Evolutionary conservation across 2,329 filamentous ascomycete genomes (phyloP), one percentile per base, ranked within the genome.

Genomic region (Aspergillus carbonarius): DNA sequence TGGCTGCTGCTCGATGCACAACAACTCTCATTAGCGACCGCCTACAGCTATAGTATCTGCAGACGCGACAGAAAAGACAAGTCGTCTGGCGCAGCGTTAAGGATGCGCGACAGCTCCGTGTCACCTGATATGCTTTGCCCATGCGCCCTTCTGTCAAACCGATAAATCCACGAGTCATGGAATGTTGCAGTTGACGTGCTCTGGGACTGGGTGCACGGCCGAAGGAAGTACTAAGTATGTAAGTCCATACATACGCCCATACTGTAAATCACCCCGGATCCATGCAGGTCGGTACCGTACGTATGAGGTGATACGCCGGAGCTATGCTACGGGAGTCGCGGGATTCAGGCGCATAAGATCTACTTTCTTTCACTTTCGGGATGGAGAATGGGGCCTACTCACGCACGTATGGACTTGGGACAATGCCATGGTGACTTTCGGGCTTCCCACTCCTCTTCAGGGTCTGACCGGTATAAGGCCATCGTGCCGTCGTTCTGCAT

Each of bases 71-170:
- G n/a, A 4, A 48, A 48, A 30, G 25, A 27, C 25, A 17, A 25
- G 23, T 48, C 9, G 44, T 48, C n/a, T 48, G 44, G 25, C 23
- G 42, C 20, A 47, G 44, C 18, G 44, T 13, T 27, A 48, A 30
- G 15, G 44, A 30, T 48, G 23, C 15, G n/a, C 44, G 25, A 17
- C 27, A 48, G 44, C 25, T 30, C 44, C 44, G 44, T 48, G 44
- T 48, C 44, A 48, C 44, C 44, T 48, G 44, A 48, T 48, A 48
- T 32, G 44, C 25, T 25, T 48, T 48, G 44, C 25, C 44, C 44
- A 48, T 48, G 27, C 44, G 15, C 20, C 18, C 3, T 42, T 42
- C 18, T 42, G 23, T 25, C 23, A 47, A 47, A 27, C 23, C 18
- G 20, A 27, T 13, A 47, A 25, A 17, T 15, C 25, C 44, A 48